These are phyloP conservation scores for Actinomortierella ambigua DNA, from an alignment of 371 early-diverging fungal species.

Conservation along the genomic window DNA sequence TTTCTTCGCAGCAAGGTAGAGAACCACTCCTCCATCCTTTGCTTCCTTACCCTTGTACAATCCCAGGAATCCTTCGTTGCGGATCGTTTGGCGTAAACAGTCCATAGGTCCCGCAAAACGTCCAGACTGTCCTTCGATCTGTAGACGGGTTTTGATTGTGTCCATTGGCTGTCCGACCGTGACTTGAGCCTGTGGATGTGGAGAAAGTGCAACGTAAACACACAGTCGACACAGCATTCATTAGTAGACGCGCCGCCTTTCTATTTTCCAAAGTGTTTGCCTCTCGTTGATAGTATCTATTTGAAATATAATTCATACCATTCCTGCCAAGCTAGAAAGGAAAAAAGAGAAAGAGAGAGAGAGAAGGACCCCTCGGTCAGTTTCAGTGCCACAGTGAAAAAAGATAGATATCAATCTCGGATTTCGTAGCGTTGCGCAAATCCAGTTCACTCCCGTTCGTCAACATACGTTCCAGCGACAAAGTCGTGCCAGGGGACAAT, in stretches of 20 bases:
- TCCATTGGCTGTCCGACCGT: slow-evolving; percentile 72
- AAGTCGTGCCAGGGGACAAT: slow-evolving; percentile 59
- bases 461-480: slow-evolving; percentile 58
- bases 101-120: slow-evolving; percentile 74
- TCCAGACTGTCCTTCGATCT: slow-evolving; percentile 52
- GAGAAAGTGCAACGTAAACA: slow-evolving; percentile 4
- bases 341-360: not conserved
- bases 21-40: not conserved
- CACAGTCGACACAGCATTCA: too few relatives aligned
- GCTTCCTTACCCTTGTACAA: slow-evolving; percentile 76
- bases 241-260: too few relatives aligned
- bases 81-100: slow-evolving; percentile 67
- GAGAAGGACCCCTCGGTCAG: not conserved
- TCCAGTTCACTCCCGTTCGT: slow-evolving; percentile 3
- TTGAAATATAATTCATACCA: not conserved
- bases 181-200: slow-evolving; percentile 53
- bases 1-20: not conserved
- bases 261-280: not conserved
- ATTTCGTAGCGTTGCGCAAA: too few relatives aligned
- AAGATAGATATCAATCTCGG: too few relatives aligned
- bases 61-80: slow-evolving; percentile 70
- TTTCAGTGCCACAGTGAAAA: slow-evolving; percentile 1
- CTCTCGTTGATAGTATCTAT: not conserved
- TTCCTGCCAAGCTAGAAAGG: slow-evolving; percentile 44
- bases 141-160: slow-evolving; percentile 78